These are phyloP conservation scores for Pulveroboletus sp. DNA, from an alignment of 768 basidiomycete species.

Conservation along the genomic window DNA sequence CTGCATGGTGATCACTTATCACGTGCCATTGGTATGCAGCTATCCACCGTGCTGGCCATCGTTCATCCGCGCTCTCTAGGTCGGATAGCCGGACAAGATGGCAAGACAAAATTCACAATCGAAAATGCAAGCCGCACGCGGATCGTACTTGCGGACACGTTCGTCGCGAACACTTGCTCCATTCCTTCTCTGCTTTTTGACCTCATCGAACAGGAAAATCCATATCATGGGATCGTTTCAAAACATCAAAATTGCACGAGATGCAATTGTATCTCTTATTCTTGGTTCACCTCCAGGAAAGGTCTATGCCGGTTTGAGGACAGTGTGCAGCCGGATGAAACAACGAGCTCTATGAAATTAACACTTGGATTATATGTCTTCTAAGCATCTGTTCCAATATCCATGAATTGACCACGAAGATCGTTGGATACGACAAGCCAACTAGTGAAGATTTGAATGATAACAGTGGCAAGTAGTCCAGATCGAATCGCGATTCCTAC, in stretches of 20 bases:
- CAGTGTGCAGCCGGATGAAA: conserved; percentile 88
- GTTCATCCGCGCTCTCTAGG: conserved; percentile 40
- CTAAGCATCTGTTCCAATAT: conserved; percentile 4
- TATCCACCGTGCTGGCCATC: background rate
- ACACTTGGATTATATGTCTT: conserved; percentile 6
- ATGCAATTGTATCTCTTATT: conserved; percentile 93
- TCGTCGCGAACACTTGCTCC: conserved; percentile 28
- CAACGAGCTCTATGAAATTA: conserved; percentile 71
- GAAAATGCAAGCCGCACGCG: conserved; percentile 96
- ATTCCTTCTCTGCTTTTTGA: conserved; percentile 4
- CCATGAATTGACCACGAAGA: conserved; percentile 6
- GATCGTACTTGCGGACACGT: conserved; percentile 99
- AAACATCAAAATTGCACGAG: conserved; percentile 96
- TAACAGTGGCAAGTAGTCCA: background rate
- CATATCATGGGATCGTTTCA: conserved; percentile 98
- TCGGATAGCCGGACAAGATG: conserved; percentile 97
- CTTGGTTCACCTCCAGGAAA: conserved; percentile 94
- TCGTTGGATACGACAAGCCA: background rate
- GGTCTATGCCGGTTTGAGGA: conserved; percentile 86
- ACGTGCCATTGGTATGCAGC: conserved; percentile 82
- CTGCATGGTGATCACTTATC: conserved; percentile 96
- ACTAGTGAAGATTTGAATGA: no score
- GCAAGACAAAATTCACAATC: conserved; percentile 98
- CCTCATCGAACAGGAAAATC: conserved; percentile 65
- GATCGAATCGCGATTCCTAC: background rate